Conservation (phyloP, 2,329 filamentous ascomycete species). For the Lachnum nothofagi region DNA sequence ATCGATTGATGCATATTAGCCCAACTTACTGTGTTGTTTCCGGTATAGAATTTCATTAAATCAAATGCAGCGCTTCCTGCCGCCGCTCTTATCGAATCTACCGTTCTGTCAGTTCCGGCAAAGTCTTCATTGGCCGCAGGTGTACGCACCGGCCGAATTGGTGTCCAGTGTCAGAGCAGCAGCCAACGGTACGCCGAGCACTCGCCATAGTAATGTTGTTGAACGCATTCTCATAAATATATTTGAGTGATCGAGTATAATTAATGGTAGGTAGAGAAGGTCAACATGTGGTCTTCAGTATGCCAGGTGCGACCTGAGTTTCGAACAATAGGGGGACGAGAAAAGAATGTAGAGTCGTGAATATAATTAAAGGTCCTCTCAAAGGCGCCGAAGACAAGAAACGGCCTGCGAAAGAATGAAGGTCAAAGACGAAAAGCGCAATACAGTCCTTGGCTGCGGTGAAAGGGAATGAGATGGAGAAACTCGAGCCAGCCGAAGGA, state of each 20-base stretch:
- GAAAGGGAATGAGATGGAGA: constrained; percentile 13
- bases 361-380: constrained; percentile 23
- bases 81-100: constrained; percentile 33
- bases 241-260: neutral
- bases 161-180: constrained; percentile 25
- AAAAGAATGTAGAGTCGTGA: constrained; percentile 4
- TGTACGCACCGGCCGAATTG: constrained; percentile 23
- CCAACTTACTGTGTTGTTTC: constrained; percentile 41
- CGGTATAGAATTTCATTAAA: constrained; percentile 48
- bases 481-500: too few relatives aligned
- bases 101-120: neutral
- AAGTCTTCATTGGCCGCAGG: neutral
- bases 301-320: neutral
- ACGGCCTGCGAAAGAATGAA: constrained; percentile 15
- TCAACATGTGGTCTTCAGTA: neutral
- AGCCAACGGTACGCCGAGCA: constrained; percentile 14
- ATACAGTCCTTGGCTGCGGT: constrained; percentile 18
- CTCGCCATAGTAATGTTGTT: constrained; percentile 21
- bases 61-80: constrained; percentile 40
- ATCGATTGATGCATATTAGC: neutral
- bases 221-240: constrained; percentile 23
- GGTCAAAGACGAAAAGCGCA: constrained; percentile 9
- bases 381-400: constrained; percentile 23
- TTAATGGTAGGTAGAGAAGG: neutral
- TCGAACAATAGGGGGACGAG: neutral